Percentiles rank a stretch among this genome's conserved stretches.
phyloP scores from a whole-genome alignment of 305 asterid genomes.

The Rubia balearica region DNA sequence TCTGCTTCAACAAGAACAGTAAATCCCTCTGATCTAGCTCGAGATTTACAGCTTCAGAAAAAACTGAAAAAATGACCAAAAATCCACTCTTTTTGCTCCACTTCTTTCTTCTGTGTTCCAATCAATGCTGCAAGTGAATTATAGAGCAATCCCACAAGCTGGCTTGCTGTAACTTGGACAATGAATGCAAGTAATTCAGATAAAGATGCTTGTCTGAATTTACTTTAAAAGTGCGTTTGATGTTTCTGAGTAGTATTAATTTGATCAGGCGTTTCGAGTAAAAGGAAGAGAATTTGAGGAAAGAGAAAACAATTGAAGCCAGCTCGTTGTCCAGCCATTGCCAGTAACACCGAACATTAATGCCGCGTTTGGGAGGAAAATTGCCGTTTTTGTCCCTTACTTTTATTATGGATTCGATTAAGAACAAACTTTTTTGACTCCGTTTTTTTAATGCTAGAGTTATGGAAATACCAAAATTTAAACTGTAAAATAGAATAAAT shows the following conservation, averaged over 20 bases:
- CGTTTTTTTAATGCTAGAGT: too few species aligned
- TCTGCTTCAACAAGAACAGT: not conserved
- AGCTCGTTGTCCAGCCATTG: not conserved
- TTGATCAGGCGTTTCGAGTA: not conserved
- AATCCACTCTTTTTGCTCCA: not conserved
- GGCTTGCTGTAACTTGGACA: not conserved
- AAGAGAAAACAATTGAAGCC: not conserved
- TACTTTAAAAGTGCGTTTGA: not conserved
- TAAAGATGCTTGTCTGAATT: not conserved
- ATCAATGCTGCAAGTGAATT: not conserved
- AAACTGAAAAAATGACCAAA: not conserved
- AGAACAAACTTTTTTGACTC: too few species aligned
- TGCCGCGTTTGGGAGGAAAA: not conserved
- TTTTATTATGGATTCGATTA: too few species aligned
- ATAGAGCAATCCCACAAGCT: not conserved
- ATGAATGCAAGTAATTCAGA: not conserved
- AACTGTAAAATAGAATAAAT: too few species aligned
- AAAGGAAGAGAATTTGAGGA: not conserved
- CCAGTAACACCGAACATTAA: constrained; percentile 3
- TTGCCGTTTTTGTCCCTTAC: too few species aligned
- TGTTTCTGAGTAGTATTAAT: not conserved
- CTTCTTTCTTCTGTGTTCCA: not conserved
- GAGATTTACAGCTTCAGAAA: not conserved
- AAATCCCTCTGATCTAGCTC: not conserved
- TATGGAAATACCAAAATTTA: too few species aligned